A percentile compares a stretch with the other conserved stretches of the same genome.
phyloP scores from a whole-genome alignment of 2,329 filamentous ascomycete species.

The Diaporthe batatas region DNA sequence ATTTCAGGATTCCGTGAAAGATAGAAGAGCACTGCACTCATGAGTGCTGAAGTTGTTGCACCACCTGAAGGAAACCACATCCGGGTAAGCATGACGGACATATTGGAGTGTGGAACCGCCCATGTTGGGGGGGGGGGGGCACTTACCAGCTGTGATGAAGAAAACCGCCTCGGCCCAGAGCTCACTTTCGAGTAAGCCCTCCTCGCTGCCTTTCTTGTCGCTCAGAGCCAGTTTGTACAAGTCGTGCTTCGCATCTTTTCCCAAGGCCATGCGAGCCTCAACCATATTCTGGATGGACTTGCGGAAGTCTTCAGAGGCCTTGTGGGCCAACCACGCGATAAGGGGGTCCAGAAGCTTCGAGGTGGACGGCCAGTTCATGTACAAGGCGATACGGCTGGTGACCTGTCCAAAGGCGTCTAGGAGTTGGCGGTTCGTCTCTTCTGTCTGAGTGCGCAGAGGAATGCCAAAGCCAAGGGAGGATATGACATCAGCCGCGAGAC shows the following conservation, averaged over 20 bases:
- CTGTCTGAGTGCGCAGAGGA: slow-evolving; percentile 18
- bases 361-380: slow-evolving; percentile 33
- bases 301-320: slow-evolving; percentile 9
- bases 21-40: slow-evolving; percentile 20
- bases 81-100: background rate
- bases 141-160: slow-evolving; percentile 22
- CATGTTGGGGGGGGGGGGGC: too few species aligned
- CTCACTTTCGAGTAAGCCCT: slow-evolving; percentile 7
- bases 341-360: slow-evolving; percentile 9
- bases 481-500: slow-evolving; percentile 27
- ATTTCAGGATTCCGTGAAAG: background rate
- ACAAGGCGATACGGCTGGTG: background rate
- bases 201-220: slow-evolving; percentile 1
- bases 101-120: background rate
- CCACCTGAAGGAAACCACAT: background rate
- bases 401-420: background rate
- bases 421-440: slow-evolving; percentile 6
- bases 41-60: slow-evolving; percentile 5
- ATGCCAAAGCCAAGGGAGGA: slow-evolving; percentile 25
- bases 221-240: slow-evolving; percentile 2
- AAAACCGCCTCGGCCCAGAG: slow-evolving; percentile 27
- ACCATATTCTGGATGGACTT: slow-evolving; percentile 18
- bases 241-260: background rate
- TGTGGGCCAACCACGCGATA: slow-evolving; percentile 2
- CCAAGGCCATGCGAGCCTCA: slow-evolving; percentile 3